These are phyloP conservation scores for Podaxis carcinomalis DNA, from an alignment of 768 basidiomycete genomes.

Conservation along the genomic window DNA sequence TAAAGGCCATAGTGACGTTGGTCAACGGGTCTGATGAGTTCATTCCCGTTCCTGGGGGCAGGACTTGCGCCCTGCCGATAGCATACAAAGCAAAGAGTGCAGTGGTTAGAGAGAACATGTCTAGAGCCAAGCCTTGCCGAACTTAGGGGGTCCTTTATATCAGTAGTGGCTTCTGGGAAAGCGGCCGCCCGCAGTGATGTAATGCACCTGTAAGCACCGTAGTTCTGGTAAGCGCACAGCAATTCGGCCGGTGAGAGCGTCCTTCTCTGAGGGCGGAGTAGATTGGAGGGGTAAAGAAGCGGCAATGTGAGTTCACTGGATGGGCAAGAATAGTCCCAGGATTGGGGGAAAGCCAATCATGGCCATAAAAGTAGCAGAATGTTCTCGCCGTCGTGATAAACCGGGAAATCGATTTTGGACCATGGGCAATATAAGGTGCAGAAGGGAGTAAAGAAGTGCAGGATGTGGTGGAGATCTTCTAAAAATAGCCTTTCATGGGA, in stretches of 20 bases:
- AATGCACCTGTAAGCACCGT: not conserved
- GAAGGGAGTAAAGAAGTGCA: not conserved
- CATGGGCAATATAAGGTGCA: not conserved
- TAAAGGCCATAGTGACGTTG: slow-evolving; percentile 29
- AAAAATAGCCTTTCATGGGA: not conserved
- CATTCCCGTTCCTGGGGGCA: not conserved
- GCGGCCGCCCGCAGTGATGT: not conserved
- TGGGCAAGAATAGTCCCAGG: not conserved
- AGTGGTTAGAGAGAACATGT: slow-evolving; percentile 1
- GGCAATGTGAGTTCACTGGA: not conserved
- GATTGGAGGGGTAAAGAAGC: not conserved
- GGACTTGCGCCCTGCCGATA: not conserved
- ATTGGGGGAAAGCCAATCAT: not conserved
- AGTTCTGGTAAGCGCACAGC: not conserved
- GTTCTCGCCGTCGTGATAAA: not conserved
- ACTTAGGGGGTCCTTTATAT: not conserved
- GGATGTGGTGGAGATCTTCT: not conserved
- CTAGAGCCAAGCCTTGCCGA: not conserved
- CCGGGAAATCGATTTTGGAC: not conserved
- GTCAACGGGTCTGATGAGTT: slow-evolving; percentile 4
- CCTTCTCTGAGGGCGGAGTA: not conserved
- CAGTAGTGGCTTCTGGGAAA: not conserved
- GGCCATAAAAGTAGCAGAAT: not conserved
- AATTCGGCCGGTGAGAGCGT: not conserved
- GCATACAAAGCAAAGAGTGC: not conserved